phyloP scores from a whole-genome alignment of 805 yeast species.

The Schizosaccharomyces lindneri region DNA sequence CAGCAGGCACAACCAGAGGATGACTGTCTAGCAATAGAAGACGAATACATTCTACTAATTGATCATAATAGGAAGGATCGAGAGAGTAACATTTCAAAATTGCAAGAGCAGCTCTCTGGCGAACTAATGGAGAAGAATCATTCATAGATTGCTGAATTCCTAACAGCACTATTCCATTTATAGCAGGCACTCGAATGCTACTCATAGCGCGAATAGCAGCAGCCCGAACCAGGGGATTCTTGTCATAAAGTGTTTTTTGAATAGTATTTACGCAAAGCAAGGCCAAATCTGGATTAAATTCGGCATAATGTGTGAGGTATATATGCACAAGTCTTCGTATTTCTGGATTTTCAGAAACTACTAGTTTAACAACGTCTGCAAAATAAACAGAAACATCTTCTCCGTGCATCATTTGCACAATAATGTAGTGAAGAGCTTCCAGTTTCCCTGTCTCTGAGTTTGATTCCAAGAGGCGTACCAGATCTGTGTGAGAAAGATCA shows the following conservation, averaged over 20 bases:
- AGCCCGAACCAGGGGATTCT: constrained; percentile 40
- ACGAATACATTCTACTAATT: constrained; percentile 24
- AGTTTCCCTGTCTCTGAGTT: background rate
- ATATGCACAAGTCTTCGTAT: constrained; percentile 54
- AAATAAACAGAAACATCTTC: constrained; percentile 27
- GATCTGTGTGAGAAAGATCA: background rate
- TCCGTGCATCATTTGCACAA: constrained; percentile 12
- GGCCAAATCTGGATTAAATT: constrained; percentile 69
- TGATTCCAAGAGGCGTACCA: background rate
- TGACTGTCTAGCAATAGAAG: constrained; percentile 40
- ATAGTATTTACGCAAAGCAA: constrained; percentile 72
- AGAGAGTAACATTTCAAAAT: constrained; percentile 31
- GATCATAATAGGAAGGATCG: constrained; percentile 22
- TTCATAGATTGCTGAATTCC: constrained; percentile 41
- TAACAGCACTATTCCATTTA: constrained; percentile 51
- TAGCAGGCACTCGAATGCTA: constrained; percentile 59
- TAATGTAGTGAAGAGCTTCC: background rate
- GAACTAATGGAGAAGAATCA: constrained; percentile 56
- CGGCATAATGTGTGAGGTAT: constrained; percentile 53
- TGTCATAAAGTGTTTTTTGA: constrained; percentile 56
- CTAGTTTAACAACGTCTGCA: constrained; percentile 75
- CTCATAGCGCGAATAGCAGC: constrained; percentile 56
- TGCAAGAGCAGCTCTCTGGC: constrained; percentile 58
- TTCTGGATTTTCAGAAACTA: constrained; percentile 39
- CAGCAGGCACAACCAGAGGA: constrained; percentile 41